Evolutionary conservation across 179 eudicot species (phyloP).

Genomic region (Vitellaria paradoxa): DNA sequence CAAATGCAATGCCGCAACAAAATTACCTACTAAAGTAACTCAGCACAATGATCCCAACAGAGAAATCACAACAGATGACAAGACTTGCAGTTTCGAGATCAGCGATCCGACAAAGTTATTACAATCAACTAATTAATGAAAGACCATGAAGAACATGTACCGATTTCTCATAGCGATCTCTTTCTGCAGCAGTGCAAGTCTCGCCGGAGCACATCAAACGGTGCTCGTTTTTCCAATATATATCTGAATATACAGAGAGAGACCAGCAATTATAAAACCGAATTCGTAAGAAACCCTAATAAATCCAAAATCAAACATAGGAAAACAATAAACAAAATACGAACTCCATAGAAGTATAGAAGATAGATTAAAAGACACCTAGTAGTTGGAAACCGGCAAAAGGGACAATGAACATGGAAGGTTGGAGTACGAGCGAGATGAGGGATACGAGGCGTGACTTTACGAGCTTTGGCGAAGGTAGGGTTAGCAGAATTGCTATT

Average conservation of each 20-base stretch:
- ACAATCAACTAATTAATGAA: background rate
- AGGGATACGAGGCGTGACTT: conserved; percentile 71
- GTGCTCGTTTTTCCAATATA: conserved; percentile 95
- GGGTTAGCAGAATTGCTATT: conserved; percentile 53
- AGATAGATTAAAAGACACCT: conserved; percentile 32
- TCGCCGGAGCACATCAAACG: conserved; percentile 87
- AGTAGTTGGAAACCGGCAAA: conserved; percentile 88
- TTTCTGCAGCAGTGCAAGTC: conserved; percentile 88
- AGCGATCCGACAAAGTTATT: background rate
- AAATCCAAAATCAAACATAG: background rate
- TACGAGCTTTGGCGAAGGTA: conserved; percentile 73
- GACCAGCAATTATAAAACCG: background rate
- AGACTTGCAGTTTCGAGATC: background rate
- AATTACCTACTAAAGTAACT: background rate
- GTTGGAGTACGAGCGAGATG: conserved; percentile 75
- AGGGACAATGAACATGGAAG: conserved; percentile 74
- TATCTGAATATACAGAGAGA: conserved; percentile 39
- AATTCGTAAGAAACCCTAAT: conserved; percentile 5
- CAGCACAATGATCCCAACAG: no score
- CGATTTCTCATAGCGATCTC: conserved; percentile 92
- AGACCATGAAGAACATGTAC: conserved; percentile 27
- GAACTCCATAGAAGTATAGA: background rate
- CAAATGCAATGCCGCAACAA: background rate
- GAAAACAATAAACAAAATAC: background rate
- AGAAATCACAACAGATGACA: background rate